A percentile compares a stretch with the other conserved stretches of the same genome.
Evolutionary conservation across 345 rosid genomes (phyloP).

Genomic region (Lumnitzera littorea): DNA sequence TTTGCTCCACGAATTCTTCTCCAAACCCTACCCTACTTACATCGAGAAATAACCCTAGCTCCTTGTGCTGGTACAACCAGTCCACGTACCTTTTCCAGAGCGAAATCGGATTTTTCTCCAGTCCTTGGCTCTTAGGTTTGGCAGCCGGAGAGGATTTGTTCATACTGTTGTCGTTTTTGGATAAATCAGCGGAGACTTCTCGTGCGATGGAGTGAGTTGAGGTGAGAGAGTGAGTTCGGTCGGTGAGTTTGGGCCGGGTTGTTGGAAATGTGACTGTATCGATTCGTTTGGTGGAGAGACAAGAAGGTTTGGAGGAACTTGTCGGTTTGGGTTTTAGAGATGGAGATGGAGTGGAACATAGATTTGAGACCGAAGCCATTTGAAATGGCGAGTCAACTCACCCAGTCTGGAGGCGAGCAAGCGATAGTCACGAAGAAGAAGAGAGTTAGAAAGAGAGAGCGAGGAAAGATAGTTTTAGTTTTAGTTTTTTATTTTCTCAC

Average conservation of each 20-base stretch:
- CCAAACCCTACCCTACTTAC: constrained; percentile 91
- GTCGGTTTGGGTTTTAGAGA: constrained; percentile 25
- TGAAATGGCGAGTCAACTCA: constrained; percentile 8
- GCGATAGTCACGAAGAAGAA: constrained; percentile 14
- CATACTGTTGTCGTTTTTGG: constrained; percentile 20
- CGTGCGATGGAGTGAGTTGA: constrained; percentile 42
- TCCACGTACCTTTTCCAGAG: constrained; percentile 86
- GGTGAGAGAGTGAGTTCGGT: constrained; percentile 3
- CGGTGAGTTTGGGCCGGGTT: constrained; percentile 16
- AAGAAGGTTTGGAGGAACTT: constrained; percentile 12
- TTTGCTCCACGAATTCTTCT: constrained; percentile 61
- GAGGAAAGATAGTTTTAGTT: no score
- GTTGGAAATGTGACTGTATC: constrained; percentile 31
- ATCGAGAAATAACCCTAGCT: constrained; percentile 72
- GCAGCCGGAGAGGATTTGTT: not conserved
- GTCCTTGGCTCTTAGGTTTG: constrained; percentile 26
- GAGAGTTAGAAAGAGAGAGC: not conserved
- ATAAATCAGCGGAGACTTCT: constrained; percentile 40
- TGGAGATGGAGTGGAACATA: constrained; percentile 29
- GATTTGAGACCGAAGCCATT: constrained; percentile 54
- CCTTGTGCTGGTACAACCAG: constrained; percentile 92
- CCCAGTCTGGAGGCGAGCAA: not conserved
- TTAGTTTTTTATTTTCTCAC: no score
- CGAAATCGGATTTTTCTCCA: constrained; percentile 51
- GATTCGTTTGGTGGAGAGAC: constrained; percentile 15